phyloP scores from a whole-genome alignment of 345 rosid genomes.

The Ceriops decandra region DNA sequence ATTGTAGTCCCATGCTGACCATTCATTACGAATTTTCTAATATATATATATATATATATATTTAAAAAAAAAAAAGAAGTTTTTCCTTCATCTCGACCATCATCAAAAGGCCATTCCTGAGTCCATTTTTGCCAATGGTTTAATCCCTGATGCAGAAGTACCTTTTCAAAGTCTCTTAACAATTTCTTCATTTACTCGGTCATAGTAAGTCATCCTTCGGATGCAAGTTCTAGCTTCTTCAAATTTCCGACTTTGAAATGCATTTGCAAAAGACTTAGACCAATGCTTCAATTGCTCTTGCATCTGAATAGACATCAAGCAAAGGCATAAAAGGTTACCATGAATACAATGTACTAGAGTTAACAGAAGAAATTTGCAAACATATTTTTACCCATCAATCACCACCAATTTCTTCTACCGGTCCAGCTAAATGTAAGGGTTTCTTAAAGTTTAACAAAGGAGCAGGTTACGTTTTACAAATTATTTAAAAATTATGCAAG shows the following conservation, averaged over 20 bases:
- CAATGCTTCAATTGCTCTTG: slow-evolving; percentile 62
- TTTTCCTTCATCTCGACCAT: not conserved
- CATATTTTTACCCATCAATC: not conserved
- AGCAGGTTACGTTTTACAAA: not conserved
- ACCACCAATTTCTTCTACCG: not conserved
- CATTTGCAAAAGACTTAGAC: slow-evolving; percentile 54
- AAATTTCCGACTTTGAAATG: slow-evolving; percentile 47
- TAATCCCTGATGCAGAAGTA: not conserved
- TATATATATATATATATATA: too few relatives aligned
- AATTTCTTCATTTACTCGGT: slow-evolving; percentile 74
- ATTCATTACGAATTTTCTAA: too few relatives aligned
- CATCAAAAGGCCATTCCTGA: not conserved
- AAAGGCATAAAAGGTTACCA: not conserved
- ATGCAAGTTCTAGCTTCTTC: slow-evolving; percentile 66
- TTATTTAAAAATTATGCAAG: not conserved
- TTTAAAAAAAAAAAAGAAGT: not conserved
- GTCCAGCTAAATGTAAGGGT: not conserved
- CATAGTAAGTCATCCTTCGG: slow-evolving; percentile 85
- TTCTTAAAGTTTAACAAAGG: not conserved
- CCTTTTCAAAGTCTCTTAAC: slow-evolving; percentile 61
- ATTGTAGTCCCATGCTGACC: too few relatives aligned
- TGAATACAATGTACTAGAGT: not conserved
- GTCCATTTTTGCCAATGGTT: not conserved
- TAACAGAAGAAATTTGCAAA: not conserved
- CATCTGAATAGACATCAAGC: slow-evolving; percentile 37